Conservation (phyloP, 371 early-diverging fungal species). For the Rhizopus stolonifer region DNA sequence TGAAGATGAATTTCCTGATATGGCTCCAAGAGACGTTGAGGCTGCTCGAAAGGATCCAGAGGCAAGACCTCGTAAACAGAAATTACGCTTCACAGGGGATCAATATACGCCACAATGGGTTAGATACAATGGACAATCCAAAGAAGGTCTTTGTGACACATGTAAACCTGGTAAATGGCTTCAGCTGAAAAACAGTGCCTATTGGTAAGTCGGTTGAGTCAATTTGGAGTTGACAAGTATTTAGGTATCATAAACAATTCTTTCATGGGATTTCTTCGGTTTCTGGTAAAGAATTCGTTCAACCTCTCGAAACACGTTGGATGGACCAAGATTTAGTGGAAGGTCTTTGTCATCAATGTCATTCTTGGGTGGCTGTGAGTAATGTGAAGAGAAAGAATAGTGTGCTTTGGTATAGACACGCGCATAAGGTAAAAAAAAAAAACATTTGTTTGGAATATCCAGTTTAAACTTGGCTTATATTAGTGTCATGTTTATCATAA, state of each 20-base stretch:
- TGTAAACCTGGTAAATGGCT: slow-evolving; percentile 89
- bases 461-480: not conserved
- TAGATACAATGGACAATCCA: slow-evolving; percentile 72
- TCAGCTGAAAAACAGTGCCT: slow-evolving; percentile 91
- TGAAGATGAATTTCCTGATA: slow-evolving; percentile 47
- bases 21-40: slow-evolving; percentile 46
- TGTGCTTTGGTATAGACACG: slow-evolving; percentile 89
- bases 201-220: slow-evolving; percentile 60
- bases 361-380: slow-evolving; percentile 81
- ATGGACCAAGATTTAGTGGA: slow-evolving; percentile 69
- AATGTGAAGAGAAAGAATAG: slow-evolving; percentile 78
- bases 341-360: slow-evolving; percentile 88
- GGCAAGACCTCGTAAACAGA: slow-evolving; percentile 66
- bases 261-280: slow-evolving; percentile 88
- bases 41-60: slow-evolving; percentile 43
- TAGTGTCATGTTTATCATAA: slow-evolving; percentile 86
- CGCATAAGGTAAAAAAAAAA: slow-evolving; percentile 65
- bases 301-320: slow-evolving; percentile 74
- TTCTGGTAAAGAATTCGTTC: slow-evolving; percentile 77
- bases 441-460: not conserved
- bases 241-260: slow-evolving; percentile 91
- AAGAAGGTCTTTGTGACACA: slow-evolving; percentile 88
- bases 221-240: too few species aligned
- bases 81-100: slow-evolving; percentile 73
- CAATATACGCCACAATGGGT: slow-evolving; percentile 90